phyloP scores from a whole-genome alignment of 768 basidiomycete species.

The Russula dissimulans region DNA sequence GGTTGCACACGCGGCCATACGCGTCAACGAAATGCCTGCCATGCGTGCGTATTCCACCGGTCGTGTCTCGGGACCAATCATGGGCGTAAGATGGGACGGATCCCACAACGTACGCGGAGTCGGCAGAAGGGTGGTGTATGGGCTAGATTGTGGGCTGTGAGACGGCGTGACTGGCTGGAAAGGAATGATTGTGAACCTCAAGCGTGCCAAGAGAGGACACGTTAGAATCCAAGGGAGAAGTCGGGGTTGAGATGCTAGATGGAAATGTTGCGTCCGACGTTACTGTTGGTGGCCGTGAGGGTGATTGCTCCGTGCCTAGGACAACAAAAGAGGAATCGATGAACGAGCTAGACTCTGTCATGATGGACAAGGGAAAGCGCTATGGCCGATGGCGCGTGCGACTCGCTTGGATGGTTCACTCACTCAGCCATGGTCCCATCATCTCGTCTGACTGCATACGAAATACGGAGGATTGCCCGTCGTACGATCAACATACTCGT shows the following conservation, averaged over 20 bases:
- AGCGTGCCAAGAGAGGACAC: slow-evolving; percentile 1
- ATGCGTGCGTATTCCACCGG: no score
- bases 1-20: slow-evolving; percentile 33
- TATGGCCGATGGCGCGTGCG: no score
- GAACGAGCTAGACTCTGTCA: not conserved
- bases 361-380: not conserved
- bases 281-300: slow-evolving; percentile 1
- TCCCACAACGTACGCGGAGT: not conserved
- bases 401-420: no score
- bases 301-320: not conserved
- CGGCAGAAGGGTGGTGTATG: slow-evolving; percentile 39
- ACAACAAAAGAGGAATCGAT: slow-evolving; percentile 10
- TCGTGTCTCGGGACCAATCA: no score
- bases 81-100: no score
- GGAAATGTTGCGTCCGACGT: slow-evolving; percentile 12
- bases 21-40: no score
- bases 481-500: not conserved
- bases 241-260: slow-evolving; percentile 4
- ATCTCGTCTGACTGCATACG: not conserved
- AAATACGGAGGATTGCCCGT: slow-evolving; percentile 2
- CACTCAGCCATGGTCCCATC: not conserved
- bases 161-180: not conserved
- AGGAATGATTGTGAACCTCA: not conserved
- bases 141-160: slow-evolving; percentile 3
- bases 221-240: slow-evolving; percentile 3